A percentile compares a stretch with the other conserved stretches of the same genome.
Conservation (phyloP, 202 grass and related monocot genomes). For the Carex sylvatica region DNA sequence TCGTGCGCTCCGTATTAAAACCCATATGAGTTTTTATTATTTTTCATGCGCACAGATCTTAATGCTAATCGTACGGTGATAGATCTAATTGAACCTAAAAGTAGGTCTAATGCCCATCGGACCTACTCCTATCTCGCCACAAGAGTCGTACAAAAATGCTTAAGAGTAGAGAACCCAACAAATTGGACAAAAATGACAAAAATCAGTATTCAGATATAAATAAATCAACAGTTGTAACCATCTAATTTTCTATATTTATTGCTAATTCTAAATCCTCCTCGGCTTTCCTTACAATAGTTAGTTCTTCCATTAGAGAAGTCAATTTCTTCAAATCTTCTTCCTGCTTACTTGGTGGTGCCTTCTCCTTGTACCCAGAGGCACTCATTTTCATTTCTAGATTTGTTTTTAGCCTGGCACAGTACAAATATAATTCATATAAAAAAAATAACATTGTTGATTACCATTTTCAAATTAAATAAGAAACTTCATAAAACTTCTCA, state of each 20-base stretch:
- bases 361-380: conserved; percentile 61
- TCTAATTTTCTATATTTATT: conserved; percentile 26
- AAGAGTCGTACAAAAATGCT: not conserved
- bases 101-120: too few relatives aligned
- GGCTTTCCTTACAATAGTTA: conserved; percentile 66
- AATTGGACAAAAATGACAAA: conserved; percentile 19
- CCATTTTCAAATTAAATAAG: not conserved
- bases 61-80: too few relatives aligned
- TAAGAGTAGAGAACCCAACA: not conserved
- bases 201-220: not conserved
- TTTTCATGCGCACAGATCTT: too few relatives aligned
- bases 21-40: too few relatives aligned
- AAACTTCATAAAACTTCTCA: not conserved
- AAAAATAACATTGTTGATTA: conserved; percentile 8
- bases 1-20: too few relatives aligned
- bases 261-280: conserved; percentile 67
- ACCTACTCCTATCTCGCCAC: too few relatives aligned
- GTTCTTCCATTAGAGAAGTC: conserved; percentile 55
- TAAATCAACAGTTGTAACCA: not conserved
- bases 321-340: conserved; percentile 75
- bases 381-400: conserved; percentile 51
- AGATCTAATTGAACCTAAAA: too few relatives aligned
- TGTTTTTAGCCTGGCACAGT: conserved; percentile 44
- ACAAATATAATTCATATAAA: not conserved
- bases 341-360: conserved; percentile 63